Evolutionary conservation across 495 filamentous ascomycete species (phyloP).

Genomic region (Oidiodendron maius): DNA sequence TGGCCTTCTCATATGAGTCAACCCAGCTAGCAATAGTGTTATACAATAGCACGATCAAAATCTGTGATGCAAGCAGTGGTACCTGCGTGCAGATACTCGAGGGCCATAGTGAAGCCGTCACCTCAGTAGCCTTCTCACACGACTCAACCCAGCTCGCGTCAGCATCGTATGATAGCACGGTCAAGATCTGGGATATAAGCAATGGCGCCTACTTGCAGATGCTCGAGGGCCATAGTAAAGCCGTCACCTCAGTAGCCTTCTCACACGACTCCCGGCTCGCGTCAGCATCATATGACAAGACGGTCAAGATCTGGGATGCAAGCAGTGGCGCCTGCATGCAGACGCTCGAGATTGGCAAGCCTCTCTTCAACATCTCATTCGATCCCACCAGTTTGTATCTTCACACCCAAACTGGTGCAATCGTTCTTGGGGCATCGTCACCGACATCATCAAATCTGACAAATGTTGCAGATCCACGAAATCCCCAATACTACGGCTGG

Average conservation of each 20-base stretch:
- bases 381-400: conserved; percentile 20
- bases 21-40: no score
- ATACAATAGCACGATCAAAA: conserved; percentile 16
- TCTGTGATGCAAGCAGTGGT: conserved; percentile 22
- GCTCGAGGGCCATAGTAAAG: conserved; percentile 31
- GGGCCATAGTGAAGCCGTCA: no score
- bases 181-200: no score
- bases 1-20: no score
- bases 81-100: conserved; percentile 19
- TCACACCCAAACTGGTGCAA: conserved; percentile 20
- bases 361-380: conserved; percentile 23
- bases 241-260: no score
- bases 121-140: no score
- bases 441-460: not conserved
- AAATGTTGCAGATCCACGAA: conserved; percentile 11
- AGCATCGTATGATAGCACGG: no score
- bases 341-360: conserved; percentile 19
- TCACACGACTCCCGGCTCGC: no score
- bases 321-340: conserved; percentile 19
- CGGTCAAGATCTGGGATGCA: conserved; percentile 33
- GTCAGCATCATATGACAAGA: conserved; percentile 24
- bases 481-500: conserved; percentile 15
- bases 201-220: conserved; percentile 11
- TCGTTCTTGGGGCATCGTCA: conserved; percentile 9
- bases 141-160: conserved; percentile 22